These are phyloP conservation scores for Colletotrichum gigasporum DNA, from an alignment of 2,329 filamentous ascomycete species.

Conservation along the genomic window DNA sequence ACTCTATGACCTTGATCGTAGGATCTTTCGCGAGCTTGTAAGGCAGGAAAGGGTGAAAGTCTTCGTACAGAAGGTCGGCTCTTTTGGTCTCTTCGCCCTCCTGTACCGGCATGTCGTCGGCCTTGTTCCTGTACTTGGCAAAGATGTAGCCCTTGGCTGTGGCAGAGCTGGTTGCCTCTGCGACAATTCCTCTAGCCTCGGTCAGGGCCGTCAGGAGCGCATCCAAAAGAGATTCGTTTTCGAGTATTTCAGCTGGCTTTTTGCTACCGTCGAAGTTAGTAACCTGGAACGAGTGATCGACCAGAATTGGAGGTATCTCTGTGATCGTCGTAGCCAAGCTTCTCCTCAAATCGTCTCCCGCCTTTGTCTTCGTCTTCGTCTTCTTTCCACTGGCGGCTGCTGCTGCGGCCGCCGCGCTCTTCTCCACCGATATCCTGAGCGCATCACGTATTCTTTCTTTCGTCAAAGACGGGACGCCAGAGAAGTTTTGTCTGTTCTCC, in stretches of 20 bases:
- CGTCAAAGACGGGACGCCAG: conserved; percentile 78
- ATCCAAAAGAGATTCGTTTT: conserved; percentile 70
- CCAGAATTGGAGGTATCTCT: conserved; percentile 85
- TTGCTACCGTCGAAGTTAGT: conserved; percentile 74
- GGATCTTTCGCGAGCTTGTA: conserved; percentile 78
- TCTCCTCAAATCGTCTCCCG: conserved; percentile 79
- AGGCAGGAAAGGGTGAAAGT: conserved; percentile 94
- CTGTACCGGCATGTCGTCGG: conserved; percentile 35
- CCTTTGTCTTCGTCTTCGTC: conserved; percentile 80
- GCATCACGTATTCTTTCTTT: conserved; percentile 76
- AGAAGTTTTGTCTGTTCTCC: conserved; percentile 84
- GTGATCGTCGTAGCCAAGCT: conserved; percentile 85
- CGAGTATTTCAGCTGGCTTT: conserved; percentile 75
- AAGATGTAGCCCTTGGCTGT: conserved; percentile 87
- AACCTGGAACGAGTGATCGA: conserved; percentile 84
- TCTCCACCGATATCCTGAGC: conserved; percentile 72
- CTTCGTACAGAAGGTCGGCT: conserved; percentile 79
- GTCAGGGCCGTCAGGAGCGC: conserved; percentile 74
- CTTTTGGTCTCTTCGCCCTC: conserved; percentile 48
- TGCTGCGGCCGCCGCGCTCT: conserved; percentile 58
- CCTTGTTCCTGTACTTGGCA: conserved; percentile 66
- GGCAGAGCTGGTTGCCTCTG: conserved; percentile 72
- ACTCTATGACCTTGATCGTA: conserved; percentile 74
- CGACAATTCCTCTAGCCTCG: conserved; percentile 75
- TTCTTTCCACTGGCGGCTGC: too few species aligned